A percentile compares a stretch with the other conserved stretches of the same genome.
Conservation (phyloP, 768 basidiomycete species). For the Termitomyces sp. region DNA sequence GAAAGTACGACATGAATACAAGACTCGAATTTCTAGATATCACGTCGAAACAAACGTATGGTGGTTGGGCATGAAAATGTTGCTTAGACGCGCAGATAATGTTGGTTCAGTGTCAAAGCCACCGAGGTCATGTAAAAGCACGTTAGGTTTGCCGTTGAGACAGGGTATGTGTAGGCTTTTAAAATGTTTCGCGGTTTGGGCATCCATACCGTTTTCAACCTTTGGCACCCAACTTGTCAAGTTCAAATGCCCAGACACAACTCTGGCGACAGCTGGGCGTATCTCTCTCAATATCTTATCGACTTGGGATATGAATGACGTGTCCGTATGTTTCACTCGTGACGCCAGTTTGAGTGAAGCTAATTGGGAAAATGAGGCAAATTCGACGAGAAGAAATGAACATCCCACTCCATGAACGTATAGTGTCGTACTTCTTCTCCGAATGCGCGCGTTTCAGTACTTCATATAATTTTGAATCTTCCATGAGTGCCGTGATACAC, state of each 20-base stretch:
- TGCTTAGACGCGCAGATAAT: conserved; percentile 28
- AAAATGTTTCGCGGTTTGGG: conserved; percentile 21
- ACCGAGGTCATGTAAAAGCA: conserved; percentile 37
- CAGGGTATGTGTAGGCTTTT: conserved; percentile 27
- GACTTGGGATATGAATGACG: conserved; percentile 14
- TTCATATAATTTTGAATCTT: conserved; percentile 25
- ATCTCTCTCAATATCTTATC: conserved; percentile 22
- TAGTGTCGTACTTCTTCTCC: conserved; percentile 23
- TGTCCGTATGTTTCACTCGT: conserved; percentile 13
- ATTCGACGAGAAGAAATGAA: background rate
- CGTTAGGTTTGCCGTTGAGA: conserved; percentile 33
- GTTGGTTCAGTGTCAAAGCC: conserved; percentile 27
- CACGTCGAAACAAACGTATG: conserved; percentile 30
- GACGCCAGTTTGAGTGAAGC: conserved; percentile 1
- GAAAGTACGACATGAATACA: background rate
- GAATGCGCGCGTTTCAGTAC: conserved; percentile 28
- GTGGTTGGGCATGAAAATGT: conserved; percentile 39
- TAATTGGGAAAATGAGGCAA: conserved; percentile 2
- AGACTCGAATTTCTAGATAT: background rate
- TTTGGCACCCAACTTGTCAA: conserved; percentile 28
- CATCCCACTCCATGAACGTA: conserved; percentile 23
- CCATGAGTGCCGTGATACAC: conserved; percentile 27
- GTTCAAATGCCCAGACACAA: conserved; percentile 27
- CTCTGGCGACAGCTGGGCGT: conserved; percentile 24
- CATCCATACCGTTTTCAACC: conserved; percentile 13